These are phyloP conservation scores for Anaeromyces robustus DNA, from an alignment of 192 early-diverging fungal species.

Conservation along the genomic window DNA sequence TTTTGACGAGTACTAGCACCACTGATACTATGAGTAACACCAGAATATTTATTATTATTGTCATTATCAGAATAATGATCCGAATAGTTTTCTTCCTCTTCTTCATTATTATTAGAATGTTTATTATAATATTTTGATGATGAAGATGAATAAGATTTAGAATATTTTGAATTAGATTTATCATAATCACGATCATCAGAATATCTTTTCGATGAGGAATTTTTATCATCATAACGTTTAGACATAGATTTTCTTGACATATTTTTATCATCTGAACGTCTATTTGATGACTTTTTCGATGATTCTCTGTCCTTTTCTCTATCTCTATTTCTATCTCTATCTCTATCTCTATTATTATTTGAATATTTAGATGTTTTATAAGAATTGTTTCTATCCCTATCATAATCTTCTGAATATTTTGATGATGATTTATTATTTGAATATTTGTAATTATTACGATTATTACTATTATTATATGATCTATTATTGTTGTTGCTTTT, in stretches of 20 bases:
- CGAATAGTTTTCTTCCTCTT: background rate
- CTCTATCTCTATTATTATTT: background rate
- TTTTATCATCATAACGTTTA: background rate
- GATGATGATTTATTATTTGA: background rate
- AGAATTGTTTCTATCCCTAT: background rate
- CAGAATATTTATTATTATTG: background rate
- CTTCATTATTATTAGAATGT: background rate
- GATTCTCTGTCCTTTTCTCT: background rate
- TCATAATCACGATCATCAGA: background rate
- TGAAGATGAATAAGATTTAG: too few relatives aligned
- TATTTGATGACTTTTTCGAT: background rate
- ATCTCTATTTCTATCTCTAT: too few relatives aligned
- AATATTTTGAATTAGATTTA: background rate
- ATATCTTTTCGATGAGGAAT: background rate
- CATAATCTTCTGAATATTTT: background rate
- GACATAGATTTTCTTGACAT: background rate
- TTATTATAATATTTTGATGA: background rate
- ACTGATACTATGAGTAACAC: background rate
- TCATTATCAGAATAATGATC: background rate
- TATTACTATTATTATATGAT: background rate
- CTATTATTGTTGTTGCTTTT: background rate
- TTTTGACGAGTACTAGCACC: background rate
- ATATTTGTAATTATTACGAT: background rate
- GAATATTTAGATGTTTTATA: background rate
- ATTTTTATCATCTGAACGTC: background rate